Evolutionary conservation across 2,329 filamentous ascomycete species (phyloP), one percentile per base, ranked within the genome.

Genomic region (Ophiosphaerella narmari): DNA sequence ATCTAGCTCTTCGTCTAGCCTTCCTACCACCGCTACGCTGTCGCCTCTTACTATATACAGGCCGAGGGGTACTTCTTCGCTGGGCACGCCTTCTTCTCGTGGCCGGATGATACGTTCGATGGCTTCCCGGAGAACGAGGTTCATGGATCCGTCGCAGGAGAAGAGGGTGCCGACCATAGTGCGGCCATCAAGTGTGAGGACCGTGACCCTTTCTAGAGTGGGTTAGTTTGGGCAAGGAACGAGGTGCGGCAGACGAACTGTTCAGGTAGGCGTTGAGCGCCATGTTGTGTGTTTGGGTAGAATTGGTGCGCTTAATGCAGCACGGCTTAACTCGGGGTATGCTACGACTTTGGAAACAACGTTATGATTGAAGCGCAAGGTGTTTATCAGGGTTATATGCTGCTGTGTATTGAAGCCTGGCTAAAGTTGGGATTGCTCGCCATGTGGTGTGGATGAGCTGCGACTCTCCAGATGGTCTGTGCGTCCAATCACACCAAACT

Each of bases 11-110:
- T 96, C 92, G 72, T 99, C 91, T 29, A 99, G 87, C 49, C 95
- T 79, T 2, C 94, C 94, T 50, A 94, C 89, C 13, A 95, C 82
- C 55, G 91, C 92, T 40, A 99, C 93, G 68, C 95, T 97, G 72
- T 99, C 94, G 44, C 94, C 94, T 52, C 94, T 84, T 49, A 99
- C 89, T 50, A 99, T 82, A 72, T 97, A 97, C 5, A 97, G 77
- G 1, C 94, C 94, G 55, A 97, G 85, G 4, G 88, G 86, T 14
- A 94, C 86, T 69, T 94, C 86, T 50, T 86, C 84, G 37, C 89
- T 95, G 0, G 87, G 84, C 63, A 96, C 90, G 35, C 85, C 82
- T 67, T 96, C 91, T 68, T 97, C 92, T 37, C 84, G 82, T 1
- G 89, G 87, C 57, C 90, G 88, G 65, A 99, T 96, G 55, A 97